Percentiles rank a stretch among this genome's conserved stretches.
phyloP scores from a whole-genome alignment of 177 flowering plant genomes.

The Vitis hybrid region DNA sequence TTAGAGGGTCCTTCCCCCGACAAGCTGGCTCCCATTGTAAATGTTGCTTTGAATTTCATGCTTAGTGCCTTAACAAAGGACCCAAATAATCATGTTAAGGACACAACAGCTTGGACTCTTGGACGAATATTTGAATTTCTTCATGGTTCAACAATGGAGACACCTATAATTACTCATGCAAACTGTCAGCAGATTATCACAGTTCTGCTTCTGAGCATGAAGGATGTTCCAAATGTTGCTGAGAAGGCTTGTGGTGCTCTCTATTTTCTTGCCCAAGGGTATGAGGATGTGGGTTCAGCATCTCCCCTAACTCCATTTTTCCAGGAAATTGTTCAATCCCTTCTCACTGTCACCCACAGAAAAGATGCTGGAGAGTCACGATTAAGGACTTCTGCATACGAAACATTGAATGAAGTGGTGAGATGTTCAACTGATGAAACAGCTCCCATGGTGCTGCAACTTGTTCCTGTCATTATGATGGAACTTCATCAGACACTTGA shows the following conservation, averaged over 20 bases:
- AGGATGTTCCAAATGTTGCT: slow-evolving; percentile 68
- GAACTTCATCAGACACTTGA: slow-evolving; percentile 73
- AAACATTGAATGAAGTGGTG: slow-evolving; percentile 72
- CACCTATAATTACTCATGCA: slow-evolving; percentile 52
- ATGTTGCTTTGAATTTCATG: slow-evolving; percentile 64
- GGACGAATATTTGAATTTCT: slow-evolving; percentile 74
- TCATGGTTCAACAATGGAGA: slow-evolving; percentile 52
- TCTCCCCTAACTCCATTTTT: slow-evolving; percentile 68
- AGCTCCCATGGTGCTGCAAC: slow-evolving; percentile 56
- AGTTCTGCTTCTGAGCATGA: slow-evolving; percentile 68
- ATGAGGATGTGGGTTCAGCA: slow-evolving; percentile 48
- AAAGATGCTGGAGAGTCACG: slow-evolving; percentile 76
- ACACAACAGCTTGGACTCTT: slow-evolving; percentile 80
- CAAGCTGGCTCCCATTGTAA: slow-evolving; percentile 50
- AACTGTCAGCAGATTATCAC: slow-evolving; percentile 66
- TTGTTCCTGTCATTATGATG: slow-evolving; percentile 61
- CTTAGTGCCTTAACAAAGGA: slow-evolving; percentile 62
- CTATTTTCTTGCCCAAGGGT: slow-evolving; percentile 73
- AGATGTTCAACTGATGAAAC: slow-evolving; percentile 75
- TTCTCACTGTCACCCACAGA: slow-evolving; percentile 57
- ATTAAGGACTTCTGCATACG: slow-evolving; percentile 72
- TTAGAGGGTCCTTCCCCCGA: slow-evolving; percentile 77
- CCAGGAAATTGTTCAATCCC: slow-evolving; percentile 61
- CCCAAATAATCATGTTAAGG: slow-evolving; percentile 71
- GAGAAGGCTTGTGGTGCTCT: slow-evolving; percentile 82